Evolutionary conservation across 192 early-diverging fungal genomes (phyloP).

Genomic region (Coemansia sp.): DNA sequence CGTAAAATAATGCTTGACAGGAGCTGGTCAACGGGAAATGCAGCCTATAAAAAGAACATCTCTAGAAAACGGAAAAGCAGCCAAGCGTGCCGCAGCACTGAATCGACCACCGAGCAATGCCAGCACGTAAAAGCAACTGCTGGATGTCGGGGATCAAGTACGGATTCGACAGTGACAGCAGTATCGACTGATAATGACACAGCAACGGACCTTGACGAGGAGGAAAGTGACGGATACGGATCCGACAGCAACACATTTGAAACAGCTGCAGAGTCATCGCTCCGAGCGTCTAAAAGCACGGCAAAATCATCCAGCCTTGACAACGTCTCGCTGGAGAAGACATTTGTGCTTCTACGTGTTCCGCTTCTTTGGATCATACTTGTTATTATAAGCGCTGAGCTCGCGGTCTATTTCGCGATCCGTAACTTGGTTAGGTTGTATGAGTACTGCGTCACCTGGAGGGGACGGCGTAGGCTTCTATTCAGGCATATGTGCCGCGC

Average conservation of each 20-base stretch:
- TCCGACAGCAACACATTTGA: not conserved
- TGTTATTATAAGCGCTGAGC: constrained; percentile 12
- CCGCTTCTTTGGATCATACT: constrained; percentile 15
- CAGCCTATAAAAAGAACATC: not conserved
- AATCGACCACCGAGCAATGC: not conserved
- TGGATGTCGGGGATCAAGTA: constrained; percentile 5
- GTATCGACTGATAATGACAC: constrained; percentile 6
- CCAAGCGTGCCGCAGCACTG: not conserved
- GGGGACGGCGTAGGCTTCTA: constrained; percentile 13
- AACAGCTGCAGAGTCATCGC: not conserved
- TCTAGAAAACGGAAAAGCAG: not conserved
- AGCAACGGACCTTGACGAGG: not conserved
- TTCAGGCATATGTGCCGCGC: constrained; percentile 7
- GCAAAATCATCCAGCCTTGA: constrained; percentile 3
- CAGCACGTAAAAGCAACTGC: not conserved
- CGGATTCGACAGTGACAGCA: constrained; percentile 18
- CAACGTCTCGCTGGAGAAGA: constrained; percentile 11
- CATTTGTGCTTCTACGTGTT: constrained; percentile 15
- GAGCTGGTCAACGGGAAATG: constrained; percentile 6
- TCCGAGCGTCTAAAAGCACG: constrained; percentile 3
- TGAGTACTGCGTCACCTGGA: constrained; percentile 21
- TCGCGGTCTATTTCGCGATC: constrained; percentile 14
- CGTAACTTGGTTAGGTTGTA: constrained; percentile 21
- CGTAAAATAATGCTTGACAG: constrained; percentile 35
- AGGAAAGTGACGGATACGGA: not conserved